Percentiles rank a stretch among this genome's conserved stretches.
Conservation (phyloP, 495 filamentous ascomycete genomes). For the Neurospora sp. region DNA sequence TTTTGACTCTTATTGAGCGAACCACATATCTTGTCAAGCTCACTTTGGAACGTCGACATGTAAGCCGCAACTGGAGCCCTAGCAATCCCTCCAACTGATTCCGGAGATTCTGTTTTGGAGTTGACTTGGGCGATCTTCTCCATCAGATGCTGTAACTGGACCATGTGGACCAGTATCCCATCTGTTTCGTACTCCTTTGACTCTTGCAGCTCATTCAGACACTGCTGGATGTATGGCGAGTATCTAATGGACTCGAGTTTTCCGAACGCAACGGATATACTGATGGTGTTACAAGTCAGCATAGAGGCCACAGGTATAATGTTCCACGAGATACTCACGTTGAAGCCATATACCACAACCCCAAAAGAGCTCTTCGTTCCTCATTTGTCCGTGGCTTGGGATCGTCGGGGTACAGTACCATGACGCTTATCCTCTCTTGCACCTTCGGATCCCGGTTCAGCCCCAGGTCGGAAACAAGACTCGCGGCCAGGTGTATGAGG, state of each 20-base stretch:
- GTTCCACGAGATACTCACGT: constrained; percentile 12
- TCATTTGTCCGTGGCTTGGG: constrained; percentile 15
- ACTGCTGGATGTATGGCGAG: constrained; percentile 26
- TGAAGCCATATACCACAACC: constrained; percentile 33
- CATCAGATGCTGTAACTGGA: constrained; percentile 30
- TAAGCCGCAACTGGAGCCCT: constrained; percentile 14
- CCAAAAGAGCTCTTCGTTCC: constrained; percentile 25
- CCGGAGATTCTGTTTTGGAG: constrained; percentile 7
- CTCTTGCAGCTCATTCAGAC: constrained; percentile 23
- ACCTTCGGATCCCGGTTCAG: constrained; percentile 26
- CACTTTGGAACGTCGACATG: constrained; percentile 19
- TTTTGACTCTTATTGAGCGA: constrained; percentile 7
- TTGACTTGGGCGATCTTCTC: constrained; percentile 25
- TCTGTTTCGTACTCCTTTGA: constrained; percentile 24
- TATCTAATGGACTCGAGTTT: constrained; percentile 22
- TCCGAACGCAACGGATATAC: neutral
- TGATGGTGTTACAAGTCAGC: constrained; percentile 18
- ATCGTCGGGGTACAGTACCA: constrained; percentile 8
- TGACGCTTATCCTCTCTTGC: constrained; percentile 13
- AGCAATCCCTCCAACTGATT: constrained; percentile 3
- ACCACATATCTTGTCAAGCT: constrained; percentile 18
- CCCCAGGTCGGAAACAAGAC: constrained; percentile 35
- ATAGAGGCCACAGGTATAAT: constrained; percentile 2
- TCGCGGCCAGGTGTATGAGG: constrained; percentile 34
- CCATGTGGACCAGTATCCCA: constrained; percentile 18